Evolutionary conservation across 768 basidiomycete species (phyloP).

Genomic region (Dioszegia crocea): DNA sequence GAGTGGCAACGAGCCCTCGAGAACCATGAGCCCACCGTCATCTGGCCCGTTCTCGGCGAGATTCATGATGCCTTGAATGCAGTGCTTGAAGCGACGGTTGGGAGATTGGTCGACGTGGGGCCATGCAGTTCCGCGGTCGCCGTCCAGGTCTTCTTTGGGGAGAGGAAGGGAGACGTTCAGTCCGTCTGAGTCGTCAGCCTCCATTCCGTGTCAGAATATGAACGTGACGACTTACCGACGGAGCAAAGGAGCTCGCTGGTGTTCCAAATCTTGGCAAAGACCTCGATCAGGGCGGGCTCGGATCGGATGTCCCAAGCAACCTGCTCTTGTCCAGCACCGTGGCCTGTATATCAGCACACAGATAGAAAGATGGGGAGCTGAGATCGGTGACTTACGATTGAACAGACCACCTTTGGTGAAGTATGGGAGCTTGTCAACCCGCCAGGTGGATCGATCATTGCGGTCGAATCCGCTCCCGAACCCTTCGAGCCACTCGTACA

Average conservation of each 20-base stretch:
- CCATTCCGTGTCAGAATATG: neutral
- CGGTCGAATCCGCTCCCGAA: constrained; percentile 48
- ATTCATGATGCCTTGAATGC: constrained; percentile 44
- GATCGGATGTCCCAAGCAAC: constrained; percentile 44
- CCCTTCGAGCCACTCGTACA: constrained; percentile 46
- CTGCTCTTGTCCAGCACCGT: constrained; percentile 44
- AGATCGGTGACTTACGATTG: neutral
- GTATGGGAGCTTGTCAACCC: constrained; percentile 39
- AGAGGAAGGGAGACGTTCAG: constrained; percentile 41
- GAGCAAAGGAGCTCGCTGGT: constrained; percentile 42
- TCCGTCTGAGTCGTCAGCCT: constrained; percentile 16
- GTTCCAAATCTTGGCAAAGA: constrained; percentile 47
- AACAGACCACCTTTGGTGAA: constrained; percentile 19
- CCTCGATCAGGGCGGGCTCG: constrained; percentile 43
- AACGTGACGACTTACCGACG: constrained; percentile 25
- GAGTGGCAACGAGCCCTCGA: constrained; percentile 44
- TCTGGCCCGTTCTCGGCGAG: constrained; percentile 47
- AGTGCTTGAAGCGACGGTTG: constrained; percentile 23
- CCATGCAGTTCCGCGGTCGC: constrained; percentile 32
- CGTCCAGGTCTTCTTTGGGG: constrained; percentile 28
- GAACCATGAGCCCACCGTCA: constrained; percentile 52
- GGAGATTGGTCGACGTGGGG: constrained; percentile 47
- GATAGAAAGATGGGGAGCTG: neutral
- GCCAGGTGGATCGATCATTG: constrained; percentile 47
- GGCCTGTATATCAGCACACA: constrained; percentile 16